Base-by-base conservation (phyloP, 2,329 filamentous ascomycete genomes). In the Neopestalotiopsis sp. region DNA sequence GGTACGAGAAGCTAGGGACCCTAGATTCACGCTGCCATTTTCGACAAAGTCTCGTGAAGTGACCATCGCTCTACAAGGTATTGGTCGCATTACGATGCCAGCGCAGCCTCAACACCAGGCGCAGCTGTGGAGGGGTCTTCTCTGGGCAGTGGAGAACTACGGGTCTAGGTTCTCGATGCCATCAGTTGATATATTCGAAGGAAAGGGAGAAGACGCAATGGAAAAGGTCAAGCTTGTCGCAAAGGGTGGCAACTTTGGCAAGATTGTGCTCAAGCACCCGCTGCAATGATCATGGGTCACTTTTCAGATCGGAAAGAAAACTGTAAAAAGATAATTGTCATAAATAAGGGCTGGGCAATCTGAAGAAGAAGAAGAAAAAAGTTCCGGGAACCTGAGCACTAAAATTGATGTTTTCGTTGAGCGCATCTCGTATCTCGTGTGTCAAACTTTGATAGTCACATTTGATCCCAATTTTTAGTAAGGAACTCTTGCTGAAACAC, bases 401-500 rank as follows among this genome's bases (percentile, higher is more conserved):
- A 1, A 6, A 7, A 7, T 38, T 10, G 10, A 38, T 10, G 34
- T 38, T 10, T 7, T 38, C 10, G 1, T 10, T 1, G 6, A 10
- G 10, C 20, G 4, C 17, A 7, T 56, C 49, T 24, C 20, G 17
- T 6, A 56, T 17, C 17, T 24, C 49, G 9, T n/a, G 49, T 17
- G 13, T 24, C 49, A 56, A 12, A 14, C 14, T 10, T 59, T 30
- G 57, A 30, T 7, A 24, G 6, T n/a, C 24, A 14, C 30, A 7
- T 17, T 17, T 7, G 6, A 14, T 17, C 13, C 20, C 38, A 40
- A 9, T 28, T 38, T 32, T 68, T 68, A 76, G 45, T 73, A 72
- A 0, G 75, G 74, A 14, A 77, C 73, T 57, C 72, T 72, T 9
- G 70, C 62, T 3, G 76, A 70, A 14, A 77, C 71, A 5, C 34